phyloP scores from a whole-genome alignment of 1,284 basidiomycete species.

The Bjerkandera adusta region DNA sequence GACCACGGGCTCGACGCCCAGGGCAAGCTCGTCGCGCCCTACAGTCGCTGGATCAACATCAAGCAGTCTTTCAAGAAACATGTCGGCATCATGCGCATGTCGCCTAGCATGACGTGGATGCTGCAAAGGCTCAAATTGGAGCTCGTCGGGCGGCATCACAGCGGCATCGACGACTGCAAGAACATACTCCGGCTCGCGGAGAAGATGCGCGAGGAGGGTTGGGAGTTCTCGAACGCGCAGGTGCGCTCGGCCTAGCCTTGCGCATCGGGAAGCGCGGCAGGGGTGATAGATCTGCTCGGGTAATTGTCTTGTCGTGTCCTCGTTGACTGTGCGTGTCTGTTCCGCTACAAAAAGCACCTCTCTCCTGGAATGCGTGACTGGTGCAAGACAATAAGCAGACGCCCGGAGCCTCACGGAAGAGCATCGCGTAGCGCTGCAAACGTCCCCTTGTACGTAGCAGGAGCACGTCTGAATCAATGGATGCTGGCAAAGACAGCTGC shows the following conservation, averaged over 20 bases:
- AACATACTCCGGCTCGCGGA: slow-evolving; percentile 36
- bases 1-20: slow-evolving; percentile 20
- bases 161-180: slow-evolving; percentile 40
- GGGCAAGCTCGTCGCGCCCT: slow-evolving; percentile 22
- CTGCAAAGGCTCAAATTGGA: slow-evolving; percentile 23
- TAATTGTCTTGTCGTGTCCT: background rate
- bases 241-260: too few relatives aligned
- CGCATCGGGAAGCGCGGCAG: too few relatives aligned
- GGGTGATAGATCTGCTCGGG: too few relatives aligned
- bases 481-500: too few relatives aligned
- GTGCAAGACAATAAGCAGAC: slow-evolving; percentile 21
- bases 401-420: background rate
- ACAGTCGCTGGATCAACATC: slow-evolving; percentile 31
- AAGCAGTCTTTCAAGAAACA: slow-evolving; percentile 27
- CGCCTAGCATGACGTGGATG: slow-evolving; percentile 29
- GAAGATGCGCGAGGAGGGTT: slow-evolving; percentile 26
- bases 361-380: slow-evolving; percentile 13
- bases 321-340: background rate
- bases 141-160: slow-evolving; percentile 39
- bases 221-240: too few relatives aligned
- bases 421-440: too few relatives aligned
- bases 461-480: too few relatives aligned
- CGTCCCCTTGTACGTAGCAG: too few relatives aligned
- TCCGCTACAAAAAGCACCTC: background rate
- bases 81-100: slow-evolving; percentile 17